Base-by-base conservation (phyloP, 257 asterid genomes). In the Capsicum baccatum region DNA sequence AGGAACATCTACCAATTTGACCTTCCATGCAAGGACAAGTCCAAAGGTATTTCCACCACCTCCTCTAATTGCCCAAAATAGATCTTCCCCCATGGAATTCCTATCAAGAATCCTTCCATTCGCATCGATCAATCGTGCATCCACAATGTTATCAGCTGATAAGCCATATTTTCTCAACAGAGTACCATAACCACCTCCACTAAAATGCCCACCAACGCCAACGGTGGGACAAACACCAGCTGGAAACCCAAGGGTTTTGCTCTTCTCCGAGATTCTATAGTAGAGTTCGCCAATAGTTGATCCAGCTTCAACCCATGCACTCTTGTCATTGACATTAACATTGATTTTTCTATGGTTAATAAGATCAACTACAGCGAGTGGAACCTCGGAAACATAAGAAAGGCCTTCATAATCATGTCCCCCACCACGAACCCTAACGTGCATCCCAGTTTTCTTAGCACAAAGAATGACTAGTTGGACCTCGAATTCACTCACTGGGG, bases 51-150 rank as follows among this genome's bases (percentile, higher is more conserved):
- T 83, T 39, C 85, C 84, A 8, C 79, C 84, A 15, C 84, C 84
- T 47, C 84, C 85, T 35, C 85, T 67, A 67, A 83, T 67, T 16
- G 85, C 85, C 85, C 85, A 83, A 67, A 83, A 83, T 2, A 83
- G 44, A 54, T 83, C 68, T 11, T 83, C 80, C 2, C 85, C 85
- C 85, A 68, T 83, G 5, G 80, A 54, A 10, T 1, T 37, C 44
- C 85, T 16, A 17, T 83, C 85, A 33, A 83, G 80, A 52, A 83
- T 37, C 19, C 56, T 83, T 4, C 85, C 85, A 6, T 54, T 35
- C 3, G 85, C 80, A 4, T 83, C 69, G 0, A 83, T 47, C 85
- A 83, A 67, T 0, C 85, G 85, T 9, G 85, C 85, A 67, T 83
- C 85, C 9, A 83, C 52, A 15, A 83, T 67, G 52, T 83, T 67